Conservation (phyloP, 2,329 filamentous ascomycete species). For the Colletotrichum musicola region DNA sequence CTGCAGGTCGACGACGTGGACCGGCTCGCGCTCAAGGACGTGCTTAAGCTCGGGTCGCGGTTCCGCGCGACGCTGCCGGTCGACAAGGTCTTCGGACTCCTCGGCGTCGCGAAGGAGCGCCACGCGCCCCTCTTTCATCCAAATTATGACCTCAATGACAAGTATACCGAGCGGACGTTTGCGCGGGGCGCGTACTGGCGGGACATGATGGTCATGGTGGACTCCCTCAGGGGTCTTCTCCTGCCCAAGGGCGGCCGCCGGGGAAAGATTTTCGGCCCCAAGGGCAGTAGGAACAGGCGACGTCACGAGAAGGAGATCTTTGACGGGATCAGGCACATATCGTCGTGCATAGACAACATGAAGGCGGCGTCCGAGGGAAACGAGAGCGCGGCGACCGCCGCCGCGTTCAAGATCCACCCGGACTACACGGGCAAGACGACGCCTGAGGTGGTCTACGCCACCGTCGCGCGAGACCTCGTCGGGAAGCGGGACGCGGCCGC, state of each 20-base stretch:
- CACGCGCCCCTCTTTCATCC: conserved; percentile 9
- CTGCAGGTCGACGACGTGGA: conserved; percentile 3
- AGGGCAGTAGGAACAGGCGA: too few relatives aligned
- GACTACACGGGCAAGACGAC: conserved; percentile 2
- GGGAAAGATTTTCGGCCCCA: too few relatives aligned
- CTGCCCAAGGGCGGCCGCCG: too few relatives aligned
- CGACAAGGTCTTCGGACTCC: conserved; percentile 1
- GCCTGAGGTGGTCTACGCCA: conserved; percentile 2
- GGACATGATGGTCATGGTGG: too few relatives aligned
- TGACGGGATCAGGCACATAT: not conserved
- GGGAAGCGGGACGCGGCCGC: not conserved
- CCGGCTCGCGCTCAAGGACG: not conserved
- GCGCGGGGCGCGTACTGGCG: not conserved
- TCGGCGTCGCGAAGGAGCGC: conserved; percentile 5
- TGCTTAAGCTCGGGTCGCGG: not conserved
- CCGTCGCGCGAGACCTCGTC: not conserved
- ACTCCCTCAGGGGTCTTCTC: too few relatives aligned
- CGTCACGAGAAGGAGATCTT: too few relatives aligned
- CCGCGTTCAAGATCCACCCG: not conserved
- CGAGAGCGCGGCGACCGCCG: not conserved
- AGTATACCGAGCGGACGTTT: not conserved
- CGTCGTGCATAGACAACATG: not conserved
- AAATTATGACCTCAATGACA: not conserved
- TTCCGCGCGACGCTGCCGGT: not conserved
- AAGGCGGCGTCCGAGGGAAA: not conserved